A percentile compares a stretch with the other conserved stretches of the same genome.
Conservation (phyloP, 1,284 basidiomycete species). For the Uromyces viciae-fabae region DNA sequence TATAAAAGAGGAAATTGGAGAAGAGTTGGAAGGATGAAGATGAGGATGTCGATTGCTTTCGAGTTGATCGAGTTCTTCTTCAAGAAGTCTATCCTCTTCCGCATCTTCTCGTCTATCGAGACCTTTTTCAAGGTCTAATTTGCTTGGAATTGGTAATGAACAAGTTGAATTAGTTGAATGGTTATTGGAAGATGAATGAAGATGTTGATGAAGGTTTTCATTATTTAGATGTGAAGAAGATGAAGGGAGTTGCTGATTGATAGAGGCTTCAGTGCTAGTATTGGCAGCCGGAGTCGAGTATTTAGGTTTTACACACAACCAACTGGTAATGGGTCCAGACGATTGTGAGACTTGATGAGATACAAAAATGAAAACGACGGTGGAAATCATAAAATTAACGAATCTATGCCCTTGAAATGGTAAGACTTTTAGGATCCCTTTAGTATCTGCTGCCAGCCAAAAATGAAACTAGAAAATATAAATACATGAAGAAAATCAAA, state of each 20-base stretch:
- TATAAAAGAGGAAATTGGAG: neutral
- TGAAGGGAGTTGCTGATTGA: neutral
- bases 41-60: neutral
- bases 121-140: no score
- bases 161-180: no score
- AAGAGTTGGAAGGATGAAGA: neutral
- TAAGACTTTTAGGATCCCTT: constrained; percentile 73
- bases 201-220: no score
- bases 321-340: constrained; percentile 18
- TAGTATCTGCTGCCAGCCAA: constrained; percentile 81
- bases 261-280: neutral
- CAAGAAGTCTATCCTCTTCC: no score
- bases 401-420: constrained; percentile 70
- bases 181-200: no score
- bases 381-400: constrained; percentile 71
- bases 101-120: constrained; percentile 3
- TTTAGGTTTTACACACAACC: constrained; percentile 40
- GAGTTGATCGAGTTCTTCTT: neutral
- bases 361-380: constrained; percentile 57
- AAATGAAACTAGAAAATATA: constrained; percentile 67
- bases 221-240: no score
- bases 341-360: constrained; percentile 33
- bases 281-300: neutral
- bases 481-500: neutral
- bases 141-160: neutral